A percentile compares a stretch with the other conserved stretches of the same genome.
phyloP scores from a whole-genome alignment of 257 asterid species.

The Mentha longifolia region DNA sequence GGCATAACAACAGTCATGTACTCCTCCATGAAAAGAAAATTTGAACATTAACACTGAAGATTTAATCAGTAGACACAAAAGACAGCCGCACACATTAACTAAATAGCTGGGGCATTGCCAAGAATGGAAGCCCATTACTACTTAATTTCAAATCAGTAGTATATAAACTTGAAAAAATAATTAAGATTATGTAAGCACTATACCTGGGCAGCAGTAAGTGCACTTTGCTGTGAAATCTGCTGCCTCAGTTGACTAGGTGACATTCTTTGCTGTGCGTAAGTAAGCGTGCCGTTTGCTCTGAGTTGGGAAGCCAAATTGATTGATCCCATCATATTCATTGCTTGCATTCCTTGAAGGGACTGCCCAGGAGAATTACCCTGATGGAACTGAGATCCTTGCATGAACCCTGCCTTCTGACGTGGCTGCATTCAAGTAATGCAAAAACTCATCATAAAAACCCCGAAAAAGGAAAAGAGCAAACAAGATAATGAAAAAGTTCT shows the following conservation, averaged over 20 bases:
- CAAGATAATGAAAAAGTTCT: not conserved
- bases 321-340: slow-evolving; percentile 74
- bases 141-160: slow-evolving; percentile 29
- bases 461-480: not conserved
- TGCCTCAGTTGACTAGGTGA: slow-evolving; percentile 68
- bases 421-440: slow-evolving; percentile 61
- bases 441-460: slow-evolving; percentile 25
- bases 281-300: slow-evolving; percentile 65
- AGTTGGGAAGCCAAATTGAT: slow-evolving; percentile 69
- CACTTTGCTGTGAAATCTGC: slow-evolving; percentile 74
- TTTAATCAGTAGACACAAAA: slow-evolving; percentile 3
- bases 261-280: slow-evolving; percentile 66
- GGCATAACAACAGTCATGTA: slow-evolving; percentile 13
- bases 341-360: slow-evolving; percentile 74
- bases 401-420: slow-evolving; percentile 72
- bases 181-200: slow-evolving; percentile 18
- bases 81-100: slow-evolving; percentile 12
- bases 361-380: slow-evolving; percentile 80
- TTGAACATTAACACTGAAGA: not conserved
- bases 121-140: slow-evolving; percentile 1
- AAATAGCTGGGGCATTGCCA: slow-evolving; percentile 24
- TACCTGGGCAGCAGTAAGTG: slow-evolving; percentile 75
- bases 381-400: slow-evolving; percentile 84
- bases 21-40: slow-evolving; percentile 2
- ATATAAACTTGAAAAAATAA: slow-evolving; percentile 9